Evolutionary conservation across 495 filamentous ascomycete genomes (phyloP), one percentile per base, ranked within the genome.

Genomic region (Apodospora peruviana): DNA sequence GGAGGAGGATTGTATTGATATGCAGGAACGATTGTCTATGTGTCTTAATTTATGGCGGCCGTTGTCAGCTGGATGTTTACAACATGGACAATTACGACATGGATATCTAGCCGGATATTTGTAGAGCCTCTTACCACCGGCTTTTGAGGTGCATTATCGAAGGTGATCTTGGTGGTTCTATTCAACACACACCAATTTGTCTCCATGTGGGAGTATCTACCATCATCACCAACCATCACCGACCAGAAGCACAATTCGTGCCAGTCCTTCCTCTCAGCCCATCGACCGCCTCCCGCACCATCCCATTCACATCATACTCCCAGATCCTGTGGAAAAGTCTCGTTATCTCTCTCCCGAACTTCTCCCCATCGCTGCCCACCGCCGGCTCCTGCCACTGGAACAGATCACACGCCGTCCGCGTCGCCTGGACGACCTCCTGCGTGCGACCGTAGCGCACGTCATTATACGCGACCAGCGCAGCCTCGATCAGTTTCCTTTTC

Each of bases 381-480:
- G 48, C 50, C 8, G 47, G 29, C 10, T 67, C 47, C 23, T 57
- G 45, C 70, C 71, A 71, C 2, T 75, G 67, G 34, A 75, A 73
- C 38, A 73, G 45, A 0, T 67, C 65, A 12, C 58, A 60, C 0
- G 69, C 64, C 24, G 59, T 52, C 8, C 70, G 55, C 10, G 71
- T 73, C 7, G 55, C 45, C 1, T 53, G 44, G 0, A 72, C 57
- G 3, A 74, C 63, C 51, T 55, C 61, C 48, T 69, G 65, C 0
- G 64, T 71, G 11, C 72, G 61, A 11, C 55, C 58, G 27, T 65
- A 71, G 18, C 70, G 47, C 17, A 59, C 47, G 3, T 55, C 56
- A 22, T 70, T 67, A 41, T 73, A 78, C 10, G 55, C 51, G 12
- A 42, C 22, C n/a, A 77, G 54, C 17, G 67, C 74, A 11, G 22